Evolutionary conservation across 176 grass and related monocot genomes (phyloP).

Genomic region (Alopecurus myosuroides): DNA sequence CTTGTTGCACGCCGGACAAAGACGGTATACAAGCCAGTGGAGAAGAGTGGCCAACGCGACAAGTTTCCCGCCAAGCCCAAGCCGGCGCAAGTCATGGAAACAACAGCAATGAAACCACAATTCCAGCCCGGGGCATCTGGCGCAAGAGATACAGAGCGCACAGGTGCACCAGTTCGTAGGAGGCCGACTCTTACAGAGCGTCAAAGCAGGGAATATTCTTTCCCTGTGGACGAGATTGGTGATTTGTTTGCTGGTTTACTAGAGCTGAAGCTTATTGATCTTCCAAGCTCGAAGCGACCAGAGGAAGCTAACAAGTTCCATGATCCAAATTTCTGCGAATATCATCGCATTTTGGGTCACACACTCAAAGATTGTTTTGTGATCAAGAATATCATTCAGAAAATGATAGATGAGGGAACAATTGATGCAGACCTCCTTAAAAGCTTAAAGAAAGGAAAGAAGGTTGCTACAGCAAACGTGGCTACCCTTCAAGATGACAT

Average conservation of each 20-base stretch:
- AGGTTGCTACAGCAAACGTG: not conserved
- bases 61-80: too few species aligned
- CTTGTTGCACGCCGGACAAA: not conserved
- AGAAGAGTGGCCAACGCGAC: too few species aligned
- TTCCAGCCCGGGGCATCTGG: too few species aligned
- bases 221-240: not conserved
- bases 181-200: not conserved
- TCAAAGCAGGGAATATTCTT: not conserved
- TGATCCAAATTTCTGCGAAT: not conserved
- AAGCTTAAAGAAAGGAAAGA: not conserved
- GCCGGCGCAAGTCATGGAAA: too few species aligned
- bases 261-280: not conserved
- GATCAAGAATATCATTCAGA: not conserved
- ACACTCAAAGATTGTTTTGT: not conserved
- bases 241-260: not conserved
- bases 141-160: too few species aligned
- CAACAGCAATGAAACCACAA: too few species aligned
- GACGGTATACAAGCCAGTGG: not conserved
- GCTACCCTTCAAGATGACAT: not conserved
- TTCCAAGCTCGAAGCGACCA: not conserved
- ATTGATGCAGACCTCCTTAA: not conserved
- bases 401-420: too few species aligned
- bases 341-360: not conserved
- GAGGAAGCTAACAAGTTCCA: not conserved
- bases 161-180: rapidly evolving